Evolutionary conservation across 306 rosid genomes (phyloP), one percentile per base, ranked within the genome.

Genomic region (Vicia villosa): DNA sequence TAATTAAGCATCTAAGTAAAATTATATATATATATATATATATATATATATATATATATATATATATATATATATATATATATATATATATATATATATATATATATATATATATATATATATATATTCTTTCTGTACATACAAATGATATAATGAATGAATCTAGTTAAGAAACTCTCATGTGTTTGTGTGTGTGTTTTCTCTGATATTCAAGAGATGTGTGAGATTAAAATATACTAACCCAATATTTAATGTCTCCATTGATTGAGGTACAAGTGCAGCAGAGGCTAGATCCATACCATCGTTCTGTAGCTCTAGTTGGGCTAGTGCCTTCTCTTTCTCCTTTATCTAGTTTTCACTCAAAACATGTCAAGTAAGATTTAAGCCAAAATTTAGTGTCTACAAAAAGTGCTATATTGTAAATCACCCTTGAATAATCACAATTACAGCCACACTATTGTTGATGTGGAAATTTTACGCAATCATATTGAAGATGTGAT

Each of bases 281-380:
- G 47, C 17, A 24, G 80, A 74, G 59, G 76, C 40, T 5, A 59
- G 49, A 40, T 80, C 74, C 70, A 82, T 13, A 58, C 46, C 66
- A 17, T 79, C 70, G 45, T 22, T 69, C 12, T 79, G 91, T 68
- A 34, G 77, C 30, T 81, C 85, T 66, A 36, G 17, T 54, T 60
- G 82, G 28, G 83, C 67, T 14, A 61, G 8, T 60, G 22, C 74
- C 68, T 83, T 89, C 74, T 89, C 96, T 78, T 67, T 91, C 78
- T 89, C 90, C 70, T 80, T 89, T 46, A 86, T 85, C 91, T 86
- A 43, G 4, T 55, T 74, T 72, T 38, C 38, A 34, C 13, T 37
- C 49, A 67, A 55, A 41, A n/a, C 21, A 72, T 8, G 12, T 8
- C n/a, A 56, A 55, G 13, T 66, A 3, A 64, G 8, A 34, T 50